Evolutionary conservation across 2,329 filamentous ascomycete species (phyloP).

Genomic region (Cytospora paraplurivora): DNA sequence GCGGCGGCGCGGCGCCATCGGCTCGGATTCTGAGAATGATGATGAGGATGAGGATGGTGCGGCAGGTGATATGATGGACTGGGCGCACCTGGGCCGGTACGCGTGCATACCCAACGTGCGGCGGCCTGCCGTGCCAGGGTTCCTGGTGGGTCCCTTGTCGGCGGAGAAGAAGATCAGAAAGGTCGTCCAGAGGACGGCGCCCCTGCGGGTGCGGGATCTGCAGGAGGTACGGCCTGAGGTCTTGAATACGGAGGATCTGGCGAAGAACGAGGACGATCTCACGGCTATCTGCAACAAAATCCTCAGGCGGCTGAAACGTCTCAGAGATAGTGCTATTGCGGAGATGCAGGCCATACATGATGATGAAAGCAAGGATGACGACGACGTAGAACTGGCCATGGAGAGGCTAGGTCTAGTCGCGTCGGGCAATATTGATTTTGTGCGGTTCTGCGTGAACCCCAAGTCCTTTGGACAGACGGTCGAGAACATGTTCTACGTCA

Average conservation of each 20-base stretch:
- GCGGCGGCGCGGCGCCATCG: constrained; percentile 33
- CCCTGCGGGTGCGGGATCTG: constrained; percentile 68
- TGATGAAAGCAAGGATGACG: constrained; percentile 50
- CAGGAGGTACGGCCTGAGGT: constrained; percentile 77
- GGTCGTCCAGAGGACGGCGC: constrained; percentile 68
- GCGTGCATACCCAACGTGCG: constrained; percentile 73
- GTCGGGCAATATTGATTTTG: constrained; percentile 73
- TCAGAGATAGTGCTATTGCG: constrained; percentile 50
- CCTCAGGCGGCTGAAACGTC: constrained; percentile 58
- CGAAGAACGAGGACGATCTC: constrained; percentile 76
- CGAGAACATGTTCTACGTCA: constrained; percentile 96
- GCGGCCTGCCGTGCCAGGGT: constrained; percentile 77
- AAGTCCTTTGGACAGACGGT: constrained; percentile 90
- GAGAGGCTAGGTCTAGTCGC: constrained; percentile 65
- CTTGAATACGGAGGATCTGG: constrained; percentile 71
- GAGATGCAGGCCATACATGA: constrained; percentile 46
- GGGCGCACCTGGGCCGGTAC: constrained; percentile 78
- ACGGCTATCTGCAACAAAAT: constrained; percentile 80
- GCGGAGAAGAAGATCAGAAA: constrained; percentile 82
- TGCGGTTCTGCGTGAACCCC: constrained; percentile 90
- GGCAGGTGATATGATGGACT: constrained; percentile 78
- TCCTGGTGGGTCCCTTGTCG: constrained; percentile 85
- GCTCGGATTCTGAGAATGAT: constrained; percentile 50
- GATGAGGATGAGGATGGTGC: constrained; percentile 68
- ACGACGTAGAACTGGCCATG: constrained; percentile 57